phyloP scores from a whole-genome alignment of 352 stramenopile species.

The Globisporangium splendens region DNA sequence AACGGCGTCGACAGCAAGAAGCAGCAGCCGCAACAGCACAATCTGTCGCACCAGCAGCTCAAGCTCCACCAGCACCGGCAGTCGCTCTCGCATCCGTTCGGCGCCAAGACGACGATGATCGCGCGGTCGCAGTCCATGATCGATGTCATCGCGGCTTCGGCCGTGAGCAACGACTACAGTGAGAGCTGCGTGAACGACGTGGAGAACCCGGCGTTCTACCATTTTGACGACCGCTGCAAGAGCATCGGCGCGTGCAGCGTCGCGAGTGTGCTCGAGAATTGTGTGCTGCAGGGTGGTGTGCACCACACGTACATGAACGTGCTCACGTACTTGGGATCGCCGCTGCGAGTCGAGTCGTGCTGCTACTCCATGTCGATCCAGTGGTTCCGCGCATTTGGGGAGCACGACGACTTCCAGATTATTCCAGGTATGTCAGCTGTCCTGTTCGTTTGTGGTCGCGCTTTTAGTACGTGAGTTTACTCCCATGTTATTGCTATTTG shows the following conservation, averaged over 20 bases:
- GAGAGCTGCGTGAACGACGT: constrained; percentile 13
- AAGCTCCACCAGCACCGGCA: constrained; percentile 13
- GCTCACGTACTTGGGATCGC: constrained; percentile 65
- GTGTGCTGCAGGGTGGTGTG: constrained; percentile 72
- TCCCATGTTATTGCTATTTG: no score
- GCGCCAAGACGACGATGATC: constrained; percentile 9
- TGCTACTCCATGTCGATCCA: constrained; percentile 69
- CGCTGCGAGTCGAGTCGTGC: constrained; percentile 52
- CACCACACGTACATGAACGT: constrained; percentile 84
- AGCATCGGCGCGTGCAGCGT: constrained; percentile 56
- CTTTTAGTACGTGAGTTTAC: no score
- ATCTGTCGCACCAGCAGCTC: constrained; percentile 6
- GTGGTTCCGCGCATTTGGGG: constrained; percentile 70
- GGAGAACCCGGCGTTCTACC: constrained; percentile 47
- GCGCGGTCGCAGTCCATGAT: constrained; percentile 15
- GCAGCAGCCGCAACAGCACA: background rate
- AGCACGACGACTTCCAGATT: constrained; percentile 66
- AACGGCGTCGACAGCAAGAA: constrained; percentile 6
- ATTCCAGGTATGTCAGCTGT: constrained; percentile 35
- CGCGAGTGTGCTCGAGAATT: constrained; percentile 63
- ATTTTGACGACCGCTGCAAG: constrained; percentile 53
- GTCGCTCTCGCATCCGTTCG: constrained; percentile 21
- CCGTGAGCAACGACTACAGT: background rate
- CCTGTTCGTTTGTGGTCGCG: no score
- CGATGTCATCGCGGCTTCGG: constrained; percentile 14